Base-by-base conservation (phyloP, 345 rosid species). In the Aquilaria yunnanensis region DNA sequence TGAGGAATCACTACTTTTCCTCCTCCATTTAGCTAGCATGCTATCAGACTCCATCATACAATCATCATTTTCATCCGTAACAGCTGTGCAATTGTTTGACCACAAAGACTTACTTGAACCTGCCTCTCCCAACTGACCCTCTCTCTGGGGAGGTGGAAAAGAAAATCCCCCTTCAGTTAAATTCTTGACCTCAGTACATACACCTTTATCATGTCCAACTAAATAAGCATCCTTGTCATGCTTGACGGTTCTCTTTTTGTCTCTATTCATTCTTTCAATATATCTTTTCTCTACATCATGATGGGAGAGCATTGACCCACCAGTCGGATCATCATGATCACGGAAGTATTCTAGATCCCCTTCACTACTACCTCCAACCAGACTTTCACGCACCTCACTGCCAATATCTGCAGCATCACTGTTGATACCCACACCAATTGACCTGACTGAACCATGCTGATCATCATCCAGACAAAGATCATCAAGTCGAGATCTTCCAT, bases 351-450 rank as follows among this genome's bases (percentile, higher is more conserved):
- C 99, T 48, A 89, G 55, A 77, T 85, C 96, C 70, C 96, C 95
- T 73, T 86, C 97, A 73, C 96, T 89, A 70, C 96, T 85, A 47
- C 89, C 99, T 70, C 96, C 97, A 62, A 90, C 78, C 75, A 90
- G 76, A 74, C 96, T 91, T 68, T 87, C 97, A 41, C 94, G 90
- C 14, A 85, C 75, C 79, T 91, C 92, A 76, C 96, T 87, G 60
- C 99, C 96, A 51, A 88, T 66, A 71, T 95, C 99, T 74, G 97
- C 97, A 64, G 87, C 90, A 73, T 95, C 96, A 54, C 96, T 91
- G 67, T 83, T 87, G 62, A 95, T 85, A 51, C 99, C 97, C 55
- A 89, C 99, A 69, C 99, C 97, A 66, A 95, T 95, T 1, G 97
- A 95, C 80, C 97, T 80, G 73, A 95, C 97, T 51, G 96, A 85